These are phyloP conservation scores for Candida sonorensis DNA, from an alignment of 805 yeast species.

Conservation along the genomic window DNA sequence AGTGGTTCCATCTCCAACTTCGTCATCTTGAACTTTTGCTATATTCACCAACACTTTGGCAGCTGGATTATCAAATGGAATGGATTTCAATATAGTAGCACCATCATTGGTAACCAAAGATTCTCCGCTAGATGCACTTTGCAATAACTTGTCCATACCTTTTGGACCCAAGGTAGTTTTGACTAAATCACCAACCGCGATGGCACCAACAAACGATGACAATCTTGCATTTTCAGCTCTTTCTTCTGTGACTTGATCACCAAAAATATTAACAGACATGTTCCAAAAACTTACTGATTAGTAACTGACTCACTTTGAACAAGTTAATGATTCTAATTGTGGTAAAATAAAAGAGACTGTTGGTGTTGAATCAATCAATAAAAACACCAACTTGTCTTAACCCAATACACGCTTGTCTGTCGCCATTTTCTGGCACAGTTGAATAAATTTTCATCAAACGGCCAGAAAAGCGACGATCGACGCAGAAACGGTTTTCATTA, in stretches of 20 bases:
- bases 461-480: too few species aligned
- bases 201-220: slow-evolving; percentile 96
- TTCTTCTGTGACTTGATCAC: slow-evolving; percentile 96
- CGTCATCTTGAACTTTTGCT: slow-evolving; percentile 95
- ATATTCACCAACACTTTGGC: slow-evolving; percentile 94
- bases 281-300: too few species aligned
- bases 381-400: too few species aligned
- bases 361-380: too few species aligned
- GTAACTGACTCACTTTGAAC: too few species aligned
- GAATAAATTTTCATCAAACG: too few species aligned
- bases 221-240: slow-evolving; percentile 97
- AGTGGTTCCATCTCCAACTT: slow-evolving; percentile 98
- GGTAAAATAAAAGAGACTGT: too few species aligned
- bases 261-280: slow-evolving; percentile 86
- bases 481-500: too few species aligned
- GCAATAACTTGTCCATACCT: slow-evolving; percentile 96
- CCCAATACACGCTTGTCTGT: too few species aligned
- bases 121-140: slow-evolving; percentile 73
- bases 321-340: too few species aligned
- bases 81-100: slow-evolving; percentile 89
- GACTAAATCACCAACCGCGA: slow-evolving; percentile 97
- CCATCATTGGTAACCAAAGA: slow-evolving; percentile 95
- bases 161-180: slow-evolving; percentile 95
- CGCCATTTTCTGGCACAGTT: too few species aligned
- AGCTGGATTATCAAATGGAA: slow-evolving; percentile 95